Evolutionary conservation across 78 protist genomes (phyloP), one percentile per base, ranked within the genome.

Genomic region (Dictyostelium intermedium): DNA sequence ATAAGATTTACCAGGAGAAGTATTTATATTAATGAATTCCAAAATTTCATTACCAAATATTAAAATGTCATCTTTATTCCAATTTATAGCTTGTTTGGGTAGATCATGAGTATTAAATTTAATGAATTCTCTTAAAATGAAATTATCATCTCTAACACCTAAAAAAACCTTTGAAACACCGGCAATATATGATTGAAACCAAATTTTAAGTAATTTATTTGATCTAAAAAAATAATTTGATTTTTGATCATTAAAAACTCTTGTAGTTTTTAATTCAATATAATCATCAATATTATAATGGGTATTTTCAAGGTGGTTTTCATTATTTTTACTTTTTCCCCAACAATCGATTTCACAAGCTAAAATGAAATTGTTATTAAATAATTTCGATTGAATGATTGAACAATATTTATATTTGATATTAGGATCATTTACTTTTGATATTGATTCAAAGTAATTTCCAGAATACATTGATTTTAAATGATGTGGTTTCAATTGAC

Each of bases 281-380:
- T 70, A 70, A 32, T 70, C 41, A 14, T 70, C 77, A 32, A 70
- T 70, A 32, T 11, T 70, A 30, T 11, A 70, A 30, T 70, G 9
- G 13, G 27, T 37, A 25, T 25, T 3, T 16, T 63, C 3, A 25
- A 16, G 0, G 1, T 63, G 3, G 23, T 63, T 63, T n/a, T 32
- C 14, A 32, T 70, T 70, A 11, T 69, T 27, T 11, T 30, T 6
- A 70, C 13, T 70, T 5, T 32, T 70, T 32, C 32, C 43, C 30
- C 20, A 70, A 70, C 77, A 70, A 70, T 70, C 77, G 32, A 70
- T 70, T 70, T 70, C 77, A 70, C 77, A 70, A 32, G 77, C 77
- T 70, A 70, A 70, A 30, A 30, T 70, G 14, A 70, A 70, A 70
- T 70, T 70, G 32, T 70, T 70, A 70, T 70, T 70, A 70, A 32